Evolutionary conservation across 352 stramenopile genomes (phyloP), one percentile per base, ranked within the genome.

Genomic region (Pythium plurisporium): DNA sequence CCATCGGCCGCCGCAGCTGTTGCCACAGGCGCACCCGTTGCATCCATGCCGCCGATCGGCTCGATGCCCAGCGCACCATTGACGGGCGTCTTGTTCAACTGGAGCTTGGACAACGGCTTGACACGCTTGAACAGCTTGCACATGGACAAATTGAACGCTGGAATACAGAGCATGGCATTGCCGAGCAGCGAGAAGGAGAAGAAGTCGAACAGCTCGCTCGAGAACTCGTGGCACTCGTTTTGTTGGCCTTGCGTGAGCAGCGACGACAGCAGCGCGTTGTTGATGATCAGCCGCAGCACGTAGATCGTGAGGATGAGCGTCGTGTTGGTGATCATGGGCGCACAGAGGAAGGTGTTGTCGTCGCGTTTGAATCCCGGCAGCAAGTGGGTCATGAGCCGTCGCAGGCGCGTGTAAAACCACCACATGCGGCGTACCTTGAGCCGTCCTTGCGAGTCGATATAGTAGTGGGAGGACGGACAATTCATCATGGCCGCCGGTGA

Each of bases 281-380:
- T 74, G n/a, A 79, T 58, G 12, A 87, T 23, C 23, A 87, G 38
- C 19, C 80, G 59, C 0, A 88, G 20, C 25, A 72, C 42, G 30
- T 83, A 75, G 40, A 88, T 72, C 9, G 65, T 55, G 42, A 90
- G 47, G 55, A 89, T 93, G 37, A 88, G 70, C 63, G 71, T 60
- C 59, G 80, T 87, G 55, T 89, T 89, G 56, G 76, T 80, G 52
- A 93, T 72, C 79, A 93, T 87, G 17, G 70, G 55, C 1, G 76
- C 72, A 51, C 80, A 80, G 46, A 91, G 62, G 33, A 87, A 93
- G 55, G 79, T 90, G 57, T 93, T 93, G 73, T 76, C 80, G 62
- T 91, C 80, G 49, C 66, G 62, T 47, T 87, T 84, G 50, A 89
- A 76, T 44, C 77, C 59, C 62, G 79, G 57, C 25, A 90, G 52